Evolutionary conservation across 768 basidiomycete genomes (phyloP).

Genomic region (Suillus luteus): DNA sequence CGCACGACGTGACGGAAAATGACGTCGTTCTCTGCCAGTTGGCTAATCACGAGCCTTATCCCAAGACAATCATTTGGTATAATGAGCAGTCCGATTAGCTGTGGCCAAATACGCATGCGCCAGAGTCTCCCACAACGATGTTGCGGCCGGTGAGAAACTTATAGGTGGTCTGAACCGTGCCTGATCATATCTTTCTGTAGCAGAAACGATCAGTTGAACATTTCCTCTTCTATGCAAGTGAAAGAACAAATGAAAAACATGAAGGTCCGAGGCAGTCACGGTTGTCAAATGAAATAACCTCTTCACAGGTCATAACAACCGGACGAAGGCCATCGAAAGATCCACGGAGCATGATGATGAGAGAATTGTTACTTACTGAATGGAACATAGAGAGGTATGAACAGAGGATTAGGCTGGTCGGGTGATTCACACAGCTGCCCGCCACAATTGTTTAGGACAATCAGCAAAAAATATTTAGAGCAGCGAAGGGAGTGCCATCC

Average conservation of each 20-base stretch:
- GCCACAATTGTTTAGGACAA: not conserved
- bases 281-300: not conserved
- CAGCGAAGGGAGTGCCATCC: not conserved
- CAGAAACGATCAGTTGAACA: not conserved
- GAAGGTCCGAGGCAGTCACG: not conserved
- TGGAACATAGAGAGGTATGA: not conserved
- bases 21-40: not conserved
- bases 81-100: not conserved
- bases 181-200: not conserved
- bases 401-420: not conserved
- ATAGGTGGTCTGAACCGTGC: not conserved
- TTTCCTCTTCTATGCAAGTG: too few relatives aligned
- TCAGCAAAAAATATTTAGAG: not conserved
- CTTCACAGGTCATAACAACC: not conserved
- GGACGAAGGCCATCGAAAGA: not conserved
- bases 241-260: not conserved
- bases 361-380: not conserved
- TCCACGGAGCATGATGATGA: not conserved
- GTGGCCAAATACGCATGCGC: not conserved
- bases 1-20: not conserved
- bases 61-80: not conserved
- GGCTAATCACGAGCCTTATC: not conserved
- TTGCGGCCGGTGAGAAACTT: not conserved
- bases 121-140: not conserved
- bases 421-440: not conserved